A percentile compares a stretch with the other conserved stretches of the same genome.
Evolutionary conservation across 495 filamentous ascomycete genomes (phyloP).

Genomic region (Viridothelium virens): DNA sequence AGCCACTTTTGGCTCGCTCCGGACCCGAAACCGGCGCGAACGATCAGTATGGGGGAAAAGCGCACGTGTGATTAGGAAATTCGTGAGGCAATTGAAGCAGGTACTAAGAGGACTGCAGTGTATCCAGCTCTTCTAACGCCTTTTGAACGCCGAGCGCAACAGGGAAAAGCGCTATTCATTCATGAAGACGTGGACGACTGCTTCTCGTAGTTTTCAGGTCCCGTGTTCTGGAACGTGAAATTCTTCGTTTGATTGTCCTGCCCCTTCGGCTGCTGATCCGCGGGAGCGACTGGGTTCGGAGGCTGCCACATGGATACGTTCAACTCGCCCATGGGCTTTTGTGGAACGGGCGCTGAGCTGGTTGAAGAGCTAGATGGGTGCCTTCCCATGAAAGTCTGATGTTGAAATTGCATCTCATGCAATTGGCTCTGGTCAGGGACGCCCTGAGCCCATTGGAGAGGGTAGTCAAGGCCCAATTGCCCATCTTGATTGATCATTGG

Average conservation of each 20-base stretch:
- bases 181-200: not conserved
- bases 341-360: not conserved
- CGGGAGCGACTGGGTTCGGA: conserved; percentile 4
- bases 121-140: not conserved
- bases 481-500: conserved; percentile 22
- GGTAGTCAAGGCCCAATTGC: conserved; percentile 3
- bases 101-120: not conserved
- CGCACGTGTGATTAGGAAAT: not conserved
- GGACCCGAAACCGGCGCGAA: not conserved
- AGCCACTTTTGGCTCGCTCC: not conserved
- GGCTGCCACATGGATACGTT: conserved; percentile 7
- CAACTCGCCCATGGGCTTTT: not conserved
- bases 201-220: conserved; percentile 20
- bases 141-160: not conserved
- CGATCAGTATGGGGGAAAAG: not conserved
- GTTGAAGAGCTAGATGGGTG: not conserved
- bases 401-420: not conserved
- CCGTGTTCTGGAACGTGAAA: conserved; percentile 23
- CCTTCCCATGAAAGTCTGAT: conserved; percentile 7
- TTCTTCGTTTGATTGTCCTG: conserved; percentile 18
- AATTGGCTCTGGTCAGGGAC: not conserved
- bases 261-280: not conserved
- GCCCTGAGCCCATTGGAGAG: conserved; percentile 5
- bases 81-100: not conserved
- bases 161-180: not conserved